phyloP scores from a whole-genome alignment of 2,329 filamentous ascomycete genomes.

The Beauveria asiatica region DNA sequence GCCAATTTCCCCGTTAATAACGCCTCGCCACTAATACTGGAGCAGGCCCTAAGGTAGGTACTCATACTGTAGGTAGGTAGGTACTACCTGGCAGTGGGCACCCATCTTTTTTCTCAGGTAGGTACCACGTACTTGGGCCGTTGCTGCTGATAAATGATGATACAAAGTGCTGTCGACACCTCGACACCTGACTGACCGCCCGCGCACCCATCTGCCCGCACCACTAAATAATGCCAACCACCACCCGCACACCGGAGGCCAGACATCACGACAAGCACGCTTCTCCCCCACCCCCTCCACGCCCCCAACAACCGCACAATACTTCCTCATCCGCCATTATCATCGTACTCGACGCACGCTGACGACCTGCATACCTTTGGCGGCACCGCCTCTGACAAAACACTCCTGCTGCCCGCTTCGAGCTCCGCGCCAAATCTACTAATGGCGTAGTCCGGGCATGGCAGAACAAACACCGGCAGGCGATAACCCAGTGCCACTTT shows the following conservation, averaged over 20 bases:
- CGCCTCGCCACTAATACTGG: no score
- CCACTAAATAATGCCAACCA: not conserved
- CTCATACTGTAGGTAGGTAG: no score
- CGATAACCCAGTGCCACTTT: conserved; percentile 48
- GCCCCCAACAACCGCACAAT: not conserved
- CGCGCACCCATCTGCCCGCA: not conserved
- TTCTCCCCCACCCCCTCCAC: not conserved
- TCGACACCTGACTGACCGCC: conserved; percentile 5
- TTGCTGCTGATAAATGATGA: not conserved
- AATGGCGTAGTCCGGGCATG: conserved; percentile 59
- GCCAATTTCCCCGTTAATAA: no score
- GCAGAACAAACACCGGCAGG: conserved; percentile 52
- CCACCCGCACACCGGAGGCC: not conserved
- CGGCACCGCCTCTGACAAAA: not conserved
- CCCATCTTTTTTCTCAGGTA: not conserved
- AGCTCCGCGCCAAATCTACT: conserved; percentile 35
- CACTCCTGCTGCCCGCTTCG: conserved; percentile 4
- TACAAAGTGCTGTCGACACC: not conserved
- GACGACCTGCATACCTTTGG: conserved; percentile 15
- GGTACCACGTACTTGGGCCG: not conserved
- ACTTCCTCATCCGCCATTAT: not conserved
- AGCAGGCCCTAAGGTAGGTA: not conserved
- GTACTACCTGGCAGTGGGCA: no score
- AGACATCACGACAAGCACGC: conserved; percentile 1
- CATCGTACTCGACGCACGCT: conserved; percentile 3